phyloP scores from a whole-genome alignment of 495 filamentous ascomycete species.

The Corynascus novoguineensis region DNA sequence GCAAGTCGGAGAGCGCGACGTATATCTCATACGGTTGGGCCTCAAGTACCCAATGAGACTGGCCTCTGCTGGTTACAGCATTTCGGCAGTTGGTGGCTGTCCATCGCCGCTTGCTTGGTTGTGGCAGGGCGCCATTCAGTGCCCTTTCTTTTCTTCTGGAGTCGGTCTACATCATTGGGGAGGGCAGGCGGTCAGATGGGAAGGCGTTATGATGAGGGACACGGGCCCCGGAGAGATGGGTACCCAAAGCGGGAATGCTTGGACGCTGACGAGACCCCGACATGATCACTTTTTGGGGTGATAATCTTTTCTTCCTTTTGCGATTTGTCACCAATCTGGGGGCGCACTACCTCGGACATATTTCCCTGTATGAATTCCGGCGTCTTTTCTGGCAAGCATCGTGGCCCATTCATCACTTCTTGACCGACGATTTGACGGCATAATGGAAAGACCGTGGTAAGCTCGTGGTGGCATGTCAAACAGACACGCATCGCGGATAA shows the following conservation, averaged over 20 bases:
- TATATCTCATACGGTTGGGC: background rate
- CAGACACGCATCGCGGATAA: background rate
- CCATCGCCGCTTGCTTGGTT: background rate
- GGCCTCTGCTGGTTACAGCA: background rate
- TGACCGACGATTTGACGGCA: background rate
- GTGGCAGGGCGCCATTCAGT: background rate
- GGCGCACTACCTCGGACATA: conserved; percentile 11
- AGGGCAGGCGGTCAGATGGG: conserved; percentile 1
- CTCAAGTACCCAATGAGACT: background rate
- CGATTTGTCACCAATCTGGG: conserved; percentile 12
- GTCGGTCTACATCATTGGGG: conserved; percentile 3
- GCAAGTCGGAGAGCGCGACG: background rate
- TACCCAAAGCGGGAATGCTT: conserved; percentile 2
- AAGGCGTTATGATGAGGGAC: conserved; percentile 10
- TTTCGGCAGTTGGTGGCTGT: background rate
- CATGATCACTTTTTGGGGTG: conserved; percentile 4
- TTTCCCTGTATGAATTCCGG: conserved; percentile 5
- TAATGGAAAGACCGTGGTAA: background rate
- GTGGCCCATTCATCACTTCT: background rate
- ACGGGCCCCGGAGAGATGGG: background rate
- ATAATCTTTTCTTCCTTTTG: conserved; percentile 9
- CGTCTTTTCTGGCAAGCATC: conserved; percentile 2
- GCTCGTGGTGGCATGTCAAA: background rate
- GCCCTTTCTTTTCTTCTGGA: conserved; percentile 6
- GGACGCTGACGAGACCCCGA: background rate